Base-by-base conservation (phyloP, 2,329 filamentous ascomycete species). In the Colletotrichum sp. region DNA sequence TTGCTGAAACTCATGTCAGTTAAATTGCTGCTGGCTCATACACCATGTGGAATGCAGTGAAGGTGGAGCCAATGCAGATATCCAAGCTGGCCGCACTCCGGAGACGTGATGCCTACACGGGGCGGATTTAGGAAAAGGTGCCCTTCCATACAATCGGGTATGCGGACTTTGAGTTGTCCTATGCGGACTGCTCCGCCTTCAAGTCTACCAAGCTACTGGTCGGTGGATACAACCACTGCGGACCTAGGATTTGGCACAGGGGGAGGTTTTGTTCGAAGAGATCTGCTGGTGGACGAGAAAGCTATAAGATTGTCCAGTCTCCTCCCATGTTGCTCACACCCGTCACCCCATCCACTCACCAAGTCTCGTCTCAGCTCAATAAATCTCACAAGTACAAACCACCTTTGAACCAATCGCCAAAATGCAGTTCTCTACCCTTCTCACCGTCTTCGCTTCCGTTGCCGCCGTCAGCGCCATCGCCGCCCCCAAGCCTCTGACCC, bases 381-480 rank as follows among this genome's bases (percentile, higher is more conserved):
- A 36, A 30, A 64, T n/a, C n/a, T n/a, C n/a, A n/a, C 32, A 36
- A 6, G 28, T 0, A 30, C 10, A 13, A 22, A 39, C 32, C 1
- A 2, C n/a, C 18, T 1, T 3, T 22, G 4, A 3, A 52, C 6
- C 43, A 22, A 52, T 6, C 43, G 43, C n/a, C 12, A 36, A 70
- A 34, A 70, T 64, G 67, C 56, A 70, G 36, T 64, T 70, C 55
- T 70, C 36, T 30, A 70, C 55, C 36, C 16, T 70, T 56, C 32
- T 62, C 36, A n/a, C 56, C 16, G 13, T 70, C 39, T 39, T 70
- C 34, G 67, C 67, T 4, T 70, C 67, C 36, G 58, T 70, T 13
- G 34, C 67, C 36, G 27, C 67, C 36, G 67, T 70, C 39, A 58
- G 62, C 34, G 32, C 18, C 39, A 39, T 58, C 27, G 58, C 67